A percentile compares a stretch with the other conserved stretches of the same genome.
phyloP scores from a whole-genome alignment of 1,139 yeast species.

The Yamadazyma epiphylla region DNA sequence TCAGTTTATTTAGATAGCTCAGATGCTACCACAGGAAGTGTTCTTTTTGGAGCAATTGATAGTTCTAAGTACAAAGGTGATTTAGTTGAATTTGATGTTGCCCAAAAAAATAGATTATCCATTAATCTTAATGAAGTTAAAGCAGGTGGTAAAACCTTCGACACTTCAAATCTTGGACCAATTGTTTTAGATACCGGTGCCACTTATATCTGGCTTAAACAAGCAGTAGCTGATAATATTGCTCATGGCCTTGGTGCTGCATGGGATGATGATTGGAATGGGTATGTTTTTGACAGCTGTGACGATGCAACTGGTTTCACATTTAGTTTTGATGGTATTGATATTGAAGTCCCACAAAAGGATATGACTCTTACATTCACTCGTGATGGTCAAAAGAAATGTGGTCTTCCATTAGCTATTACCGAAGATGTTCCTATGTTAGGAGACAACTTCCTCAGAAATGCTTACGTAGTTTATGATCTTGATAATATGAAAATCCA shows the following conservation, averaged over 20 bases:
- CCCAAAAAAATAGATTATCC: slow-evolving; percentile 17
- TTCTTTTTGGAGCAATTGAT: slow-evolving; percentile 58
- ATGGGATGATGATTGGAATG: no score
- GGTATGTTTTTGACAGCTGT: no score
- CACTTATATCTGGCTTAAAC: no score
- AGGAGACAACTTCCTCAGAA: slow-evolving; percentile 70
- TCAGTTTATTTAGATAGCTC: slow-evolving; percentile 18
- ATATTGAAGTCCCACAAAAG: slow-evolving; percentile 29
- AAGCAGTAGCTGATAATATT: no score
- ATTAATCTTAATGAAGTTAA: slow-evolving; percentile 17
- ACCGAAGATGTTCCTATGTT: slow-evolving; percentile 21
- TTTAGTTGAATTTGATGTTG: slow-evolving; percentile 19
- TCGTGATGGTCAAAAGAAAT: slow-evolving; percentile 12
- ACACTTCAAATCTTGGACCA: no score
- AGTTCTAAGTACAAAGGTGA: slow-evolving; percentile 46
- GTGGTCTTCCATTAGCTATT: slow-evolving; percentile 6
- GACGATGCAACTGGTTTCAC: no score
- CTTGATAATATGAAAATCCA: slow-evolving; percentile 58
- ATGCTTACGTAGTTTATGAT: slow-evolving; percentile 74
- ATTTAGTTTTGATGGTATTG: slow-evolving; percentile 28
- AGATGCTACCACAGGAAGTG: slow-evolving; percentile 12
- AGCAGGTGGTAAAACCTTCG: slow-evolving; percentile 10
- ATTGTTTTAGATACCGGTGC: no score
- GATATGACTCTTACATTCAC: slow-evolving; percentile 10
- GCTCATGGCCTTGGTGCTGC: no score